Percentiles rank a stretch among this genome's conserved stretches.
These are phyloP conservation scores for Hymenoscyphus fructigenus DNA, from an alignment of 2,329 filamentous ascomycete species.

Conservation along the genomic window DNA sequence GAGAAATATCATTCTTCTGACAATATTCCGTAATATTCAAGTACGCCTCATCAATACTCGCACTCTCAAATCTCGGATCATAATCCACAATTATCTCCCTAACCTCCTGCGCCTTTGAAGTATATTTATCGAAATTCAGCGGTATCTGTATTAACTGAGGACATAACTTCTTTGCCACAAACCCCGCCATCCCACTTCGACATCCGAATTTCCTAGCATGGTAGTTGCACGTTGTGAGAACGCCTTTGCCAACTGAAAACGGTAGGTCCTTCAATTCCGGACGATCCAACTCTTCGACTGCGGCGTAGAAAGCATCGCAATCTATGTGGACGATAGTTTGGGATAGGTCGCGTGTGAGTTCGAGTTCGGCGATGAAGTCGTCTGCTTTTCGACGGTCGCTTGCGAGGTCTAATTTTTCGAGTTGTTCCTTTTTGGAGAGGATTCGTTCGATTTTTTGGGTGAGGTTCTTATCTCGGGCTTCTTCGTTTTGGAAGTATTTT, in stretches of 20 bases:
- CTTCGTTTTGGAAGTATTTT: slow-evolving; percentile 93
- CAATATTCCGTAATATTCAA: slow-evolving; percentile 93
- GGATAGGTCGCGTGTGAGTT: slow-evolving; percentile 74
- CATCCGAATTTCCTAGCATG: slow-evolving; percentile 86
- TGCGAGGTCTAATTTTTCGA: slow-evolving; percentile 74
- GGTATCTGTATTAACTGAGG: slow-evolving; percentile 80
- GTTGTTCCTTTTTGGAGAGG: slow-evolving; percentile 67
- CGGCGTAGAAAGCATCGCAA: slow-evolving; percentile 96
- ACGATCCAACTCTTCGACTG: slow-evolving; percentile 80
- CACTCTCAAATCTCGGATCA: slow-evolving; percentile 86
- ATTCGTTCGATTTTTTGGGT: slow-evolving; percentile 85
- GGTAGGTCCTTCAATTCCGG: slow-evolving; percentile 84
- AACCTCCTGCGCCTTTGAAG: slow-evolving; percentile 83
- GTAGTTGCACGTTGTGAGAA: slow-evolving; percentile 76
- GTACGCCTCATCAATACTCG: slow-evolving; percentile 95
- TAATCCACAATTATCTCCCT: slow-evolving; percentile 81
- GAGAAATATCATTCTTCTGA: slow-evolving; percentile 60
- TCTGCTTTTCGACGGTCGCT: slow-evolving; percentile 75
- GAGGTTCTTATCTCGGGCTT: slow-evolving; percentile 74
- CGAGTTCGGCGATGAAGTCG: slow-evolving; percentile 76
- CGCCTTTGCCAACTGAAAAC: slow-evolving; percentile 79
- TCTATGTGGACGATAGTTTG: slow-evolving; percentile 90
- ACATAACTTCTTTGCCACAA: slow-evolving; percentile 92
- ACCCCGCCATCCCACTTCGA: slow-evolving; percentile 91
- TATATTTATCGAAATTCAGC: slow-evolving; percentile 88